These are phyloP conservation scores for Zygotorulaspora florentina DNA, from an alignment of 805 yeast genomes.

Conservation along the genomic window DNA sequence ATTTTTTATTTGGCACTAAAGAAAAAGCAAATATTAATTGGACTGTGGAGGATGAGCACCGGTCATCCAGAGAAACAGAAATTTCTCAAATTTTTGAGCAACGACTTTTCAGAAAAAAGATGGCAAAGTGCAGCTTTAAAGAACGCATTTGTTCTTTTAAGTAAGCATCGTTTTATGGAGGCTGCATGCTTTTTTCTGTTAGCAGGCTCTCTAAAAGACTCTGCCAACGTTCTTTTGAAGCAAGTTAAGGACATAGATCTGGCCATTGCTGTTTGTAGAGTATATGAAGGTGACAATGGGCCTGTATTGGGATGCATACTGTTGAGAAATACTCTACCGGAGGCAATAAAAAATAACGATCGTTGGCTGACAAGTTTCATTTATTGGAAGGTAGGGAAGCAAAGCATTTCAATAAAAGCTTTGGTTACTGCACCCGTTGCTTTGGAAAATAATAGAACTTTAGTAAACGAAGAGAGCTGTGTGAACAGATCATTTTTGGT, in stretches of 20 bases:
- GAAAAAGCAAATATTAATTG: slow-evolving; percentile 70
- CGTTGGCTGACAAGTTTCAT: slow-evolving; percentile 82
- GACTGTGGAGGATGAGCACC: slow-evolving; percentile 75
- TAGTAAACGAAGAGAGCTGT: slow-evolving; percentile 33
- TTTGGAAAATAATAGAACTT: slow-evolving; percentile 29
- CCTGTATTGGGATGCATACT: slow-evolving; percentile 49
- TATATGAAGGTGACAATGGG: slow-evolving; percentile 62
- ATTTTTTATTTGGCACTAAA: slow-evolving; percentile 72
- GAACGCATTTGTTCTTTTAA: slow-evolving; percentile 84
- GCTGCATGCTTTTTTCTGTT: slow-evolving; percentile 87
- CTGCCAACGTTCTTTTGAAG: slow-evolving; percentile 65
- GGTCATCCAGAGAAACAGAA: slow-evolving; percentile 80
- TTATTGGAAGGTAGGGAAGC: slow-evolving; percentile 58
- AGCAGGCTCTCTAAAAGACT: slow-evolving; percentile 71
- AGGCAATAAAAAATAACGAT: slow-evolving; percentile 58
- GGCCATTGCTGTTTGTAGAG: slow-evolving; percentile 77
- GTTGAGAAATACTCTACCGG: slow-evolving; percentile 48
- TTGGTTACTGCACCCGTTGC: slow-evolving; percentile 53
- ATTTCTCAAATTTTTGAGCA: slow-evolving; percentile 68
- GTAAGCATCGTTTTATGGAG: slow-evolving; percentile 81
- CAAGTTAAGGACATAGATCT: slow-evolving; percentile 65
- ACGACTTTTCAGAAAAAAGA: slow-evolving; percentile 69
- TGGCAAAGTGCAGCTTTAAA: slow-evolving; percentile 90
- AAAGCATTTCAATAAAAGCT: slow-evolving; percentile 54
- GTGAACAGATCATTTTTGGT: slow-evolving; percentile 45